Evolutionary conservation across 805 yeast genomes (phyloP).

Genomic region (Myxozyma vanderwaltii): DNA sequence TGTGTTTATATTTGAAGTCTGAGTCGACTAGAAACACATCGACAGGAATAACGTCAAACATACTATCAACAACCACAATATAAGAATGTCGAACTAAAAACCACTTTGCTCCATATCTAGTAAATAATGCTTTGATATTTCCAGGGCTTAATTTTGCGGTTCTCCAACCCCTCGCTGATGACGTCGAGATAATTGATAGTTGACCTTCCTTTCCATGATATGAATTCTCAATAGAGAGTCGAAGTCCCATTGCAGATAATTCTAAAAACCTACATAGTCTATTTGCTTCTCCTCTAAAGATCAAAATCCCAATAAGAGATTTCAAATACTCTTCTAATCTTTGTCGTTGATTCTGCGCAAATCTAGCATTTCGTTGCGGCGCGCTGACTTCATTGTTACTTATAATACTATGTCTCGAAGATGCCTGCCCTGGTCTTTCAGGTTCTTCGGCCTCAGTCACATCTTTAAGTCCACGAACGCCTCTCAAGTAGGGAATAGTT

Average conservation of each 20-base stretch:
- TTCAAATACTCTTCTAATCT: conserved; percentile 68
- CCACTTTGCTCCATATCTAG: conserved; percentile 92
- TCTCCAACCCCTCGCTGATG: conserved; percentile 92
- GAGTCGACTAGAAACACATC: conserved; percentile 91
- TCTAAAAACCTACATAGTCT: conserved; percentile 84
- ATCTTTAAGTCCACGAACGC: conserved; percentile 26
- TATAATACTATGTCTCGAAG: conserved; percentile 6
- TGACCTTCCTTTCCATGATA: conserved; percentile 89
- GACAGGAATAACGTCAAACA: conserved; percentile 80
- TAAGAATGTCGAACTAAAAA: conserved; percentile 81
- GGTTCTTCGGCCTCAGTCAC: conserved; percentile 3
- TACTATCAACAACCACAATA: conserved; percentile 80
- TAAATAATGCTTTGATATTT: conserved; percentile 83
- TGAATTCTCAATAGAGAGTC: conserved; percentile 78
- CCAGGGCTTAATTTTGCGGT: conserved; percentile 82
- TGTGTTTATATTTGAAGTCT: conserved; percentile 56
- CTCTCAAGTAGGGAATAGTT: conserved; percentile 36
- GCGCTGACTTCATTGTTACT: background rate
- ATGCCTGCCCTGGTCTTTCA: conserved; percentile 5
- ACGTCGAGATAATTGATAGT: conserved; percentile 74
- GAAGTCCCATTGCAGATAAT: conserved; percentile 81
- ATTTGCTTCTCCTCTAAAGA: conserved; percentile 79
- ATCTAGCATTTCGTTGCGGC: conserved; percentile 15
- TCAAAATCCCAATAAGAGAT: conserved; percentile 57
- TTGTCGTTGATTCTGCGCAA: conserved; percentile 37